Evolutionary conservation across 352 stramenopile species (phyloP).

Genomic region (Hyphochytrium catenoides): DNA sequence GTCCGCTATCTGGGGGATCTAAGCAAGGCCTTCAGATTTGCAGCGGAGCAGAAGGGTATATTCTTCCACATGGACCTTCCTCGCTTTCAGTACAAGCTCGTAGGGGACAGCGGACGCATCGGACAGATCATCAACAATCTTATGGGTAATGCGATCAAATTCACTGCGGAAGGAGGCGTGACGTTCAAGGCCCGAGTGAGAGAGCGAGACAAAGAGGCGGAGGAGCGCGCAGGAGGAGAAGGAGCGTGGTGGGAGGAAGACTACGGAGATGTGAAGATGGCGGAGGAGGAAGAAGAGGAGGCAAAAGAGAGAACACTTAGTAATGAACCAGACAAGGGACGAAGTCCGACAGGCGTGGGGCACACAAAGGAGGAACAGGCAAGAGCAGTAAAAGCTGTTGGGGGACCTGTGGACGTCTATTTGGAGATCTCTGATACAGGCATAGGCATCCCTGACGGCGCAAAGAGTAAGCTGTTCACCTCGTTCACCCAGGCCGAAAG

Average conservation of each 20-base stretch:
- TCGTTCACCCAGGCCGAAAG: slow-evolving; percentile 53
- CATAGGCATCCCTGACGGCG: slow-evolving; percentile 42
- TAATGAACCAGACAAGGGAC: slow-evolving; percentile 1
- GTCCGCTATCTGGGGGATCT: slow-evolving; percentile 50
- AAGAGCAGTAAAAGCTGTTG: no score
- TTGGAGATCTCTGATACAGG: slow-evolving; percentile 41
- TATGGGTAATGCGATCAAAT: slow-evolving; percentile 48
- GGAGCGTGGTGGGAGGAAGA: not conserved
- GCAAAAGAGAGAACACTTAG: slow-evolving; percentile 4
- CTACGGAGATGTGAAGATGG: slow-evolving; percentile 5
- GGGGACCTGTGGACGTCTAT: slow-evolving; percentile 27
- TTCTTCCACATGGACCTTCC: slow-evolving; percentile 40
- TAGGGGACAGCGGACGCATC: slow-evolving; percentile 31
- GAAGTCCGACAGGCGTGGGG: slow-evolving; percentile 4
- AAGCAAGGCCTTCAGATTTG: slow-evolving; percentile 69
- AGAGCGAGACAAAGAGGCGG: no score
- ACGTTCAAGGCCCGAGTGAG: slow-evolving; percentile 28
- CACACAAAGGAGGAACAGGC: no score
- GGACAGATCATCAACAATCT: slow-evolving; percentile 43
- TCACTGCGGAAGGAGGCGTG: slow-evolving; percentile 37
- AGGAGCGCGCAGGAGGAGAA: not conserved
- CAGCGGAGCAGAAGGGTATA: slow-evolving; percentile 49
- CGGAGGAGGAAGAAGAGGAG: slow-evolving; percentile 7
- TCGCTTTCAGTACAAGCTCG: slow-evolving; percentile 27
- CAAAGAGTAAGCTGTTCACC: slow-evolving; percentile 47